These are phyloP conservation scores for Colletotrichum tanaceti DNA, from an alignment of 2,329 filamentous ascomycete genomes.

Conservation along the genomic window DNA sequence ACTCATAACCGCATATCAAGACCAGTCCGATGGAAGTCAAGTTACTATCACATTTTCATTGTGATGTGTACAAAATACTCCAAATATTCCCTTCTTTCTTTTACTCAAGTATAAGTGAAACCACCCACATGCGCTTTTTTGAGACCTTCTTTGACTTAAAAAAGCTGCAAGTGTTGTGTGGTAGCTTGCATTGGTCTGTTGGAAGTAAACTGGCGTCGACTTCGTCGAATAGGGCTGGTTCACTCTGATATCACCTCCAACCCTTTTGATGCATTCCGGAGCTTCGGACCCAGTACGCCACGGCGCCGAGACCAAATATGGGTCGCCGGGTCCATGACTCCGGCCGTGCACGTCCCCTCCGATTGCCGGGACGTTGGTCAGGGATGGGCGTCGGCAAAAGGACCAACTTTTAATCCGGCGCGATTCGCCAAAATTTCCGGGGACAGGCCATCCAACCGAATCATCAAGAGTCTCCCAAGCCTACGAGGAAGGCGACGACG, in stretches of 20 bases:
- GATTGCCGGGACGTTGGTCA: background rate
- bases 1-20: too few species aligned
- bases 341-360: background rate
- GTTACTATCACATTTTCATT: too few species aligned
- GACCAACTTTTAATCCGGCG: constrained; percentile 34
- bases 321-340: background rate
- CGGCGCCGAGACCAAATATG: background rate
- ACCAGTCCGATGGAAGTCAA: too few species aligned
- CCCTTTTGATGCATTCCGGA: background rate
- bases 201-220: too few species aligned
- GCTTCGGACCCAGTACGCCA: background rate
- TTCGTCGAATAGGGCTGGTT: background rate
- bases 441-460: background rate
- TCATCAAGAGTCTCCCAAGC: background rate
- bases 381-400: constrained; percentile 14
- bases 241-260: too few species aligned
- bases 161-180: too few species aligned
- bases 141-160: too few species aligned
- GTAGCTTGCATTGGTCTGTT: too few species aligned
- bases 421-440: constrained; percentile 40
- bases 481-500: constrained; percentile 1
- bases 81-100: too few species aligned
- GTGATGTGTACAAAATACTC: too few species aligned
- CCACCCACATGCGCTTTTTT: too few species aligned
- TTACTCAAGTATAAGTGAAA: too few species aligned